A percentile compares a stretch with the other conserved stretches of the same genome.
phyloP scores from a whole-genome alignment of 306 rosid species.

The Cicer arietinum region DNA sequence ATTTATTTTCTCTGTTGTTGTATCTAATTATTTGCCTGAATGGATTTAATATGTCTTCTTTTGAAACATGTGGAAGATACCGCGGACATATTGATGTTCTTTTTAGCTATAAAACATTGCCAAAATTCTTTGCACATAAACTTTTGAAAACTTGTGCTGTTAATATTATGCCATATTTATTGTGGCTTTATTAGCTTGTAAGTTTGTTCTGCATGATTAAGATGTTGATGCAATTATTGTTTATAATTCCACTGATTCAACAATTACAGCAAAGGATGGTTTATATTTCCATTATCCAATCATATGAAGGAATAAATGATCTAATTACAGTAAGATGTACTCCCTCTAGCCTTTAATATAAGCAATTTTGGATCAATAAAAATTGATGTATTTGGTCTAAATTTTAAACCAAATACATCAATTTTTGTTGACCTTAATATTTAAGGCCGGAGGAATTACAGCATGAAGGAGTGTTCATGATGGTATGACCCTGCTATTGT shows the following conservation, averaged over 20 bases:
- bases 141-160: constrained; percentile 1
- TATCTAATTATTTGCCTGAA: constrained; percentile 9
- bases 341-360: too few relatives aligned
- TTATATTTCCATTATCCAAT: constrained; percentile 16
- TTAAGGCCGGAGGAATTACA: not conserved
- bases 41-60: not conserved
- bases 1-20: constrained; percentile 7
- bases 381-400: too few relatives aligned
- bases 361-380: too few relatives aligned
- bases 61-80: not conserved
- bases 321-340: constrained; percentile 40
- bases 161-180: constrained; percentile 1
- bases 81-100: not conserved
- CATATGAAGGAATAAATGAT: constrained; percentile 37
- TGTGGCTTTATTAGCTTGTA: constrained; percentile 72
- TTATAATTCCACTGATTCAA: constrained; percentile 50
- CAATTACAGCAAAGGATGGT: constrained; percentile 39
- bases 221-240: constrained; percentile 52
- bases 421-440: too few relatives aligned
- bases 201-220: constrained; percentile 79
- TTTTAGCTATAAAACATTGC: constrained; percentile 35
- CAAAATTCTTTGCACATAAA: not conserved
- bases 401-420: too few relatives aligned
- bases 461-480: constrained; percentile 37
- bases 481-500: not conserved